These are phyloP conservation scores for Aspergillus sp. DNA, from an alignment of 2,329 filamentous ascomycete species.

Conservation along the genomic window DNA sequence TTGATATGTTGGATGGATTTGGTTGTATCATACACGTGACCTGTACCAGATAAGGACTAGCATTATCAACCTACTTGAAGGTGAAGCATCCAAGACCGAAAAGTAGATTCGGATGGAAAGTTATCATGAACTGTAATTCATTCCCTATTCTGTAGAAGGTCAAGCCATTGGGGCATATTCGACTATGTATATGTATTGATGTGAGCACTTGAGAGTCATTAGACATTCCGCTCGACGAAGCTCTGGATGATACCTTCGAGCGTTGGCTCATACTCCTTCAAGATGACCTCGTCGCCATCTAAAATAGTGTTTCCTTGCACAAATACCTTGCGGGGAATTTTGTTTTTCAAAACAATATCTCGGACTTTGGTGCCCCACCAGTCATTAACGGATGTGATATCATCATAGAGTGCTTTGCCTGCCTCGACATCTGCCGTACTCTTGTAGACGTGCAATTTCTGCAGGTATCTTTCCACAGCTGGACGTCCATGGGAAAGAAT, in stretches of 20 bases:
- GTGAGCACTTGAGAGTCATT: slow-evolving; percentile 4
- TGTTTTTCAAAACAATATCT: slow-evolving; percentile 58
- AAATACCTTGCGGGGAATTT: slow-evolving; percentile 70
- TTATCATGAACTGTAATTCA: not conserved
- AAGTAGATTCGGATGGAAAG: not conserved
- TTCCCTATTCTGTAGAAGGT: not conserved
- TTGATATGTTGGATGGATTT: not conserved
- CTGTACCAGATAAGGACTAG: not conserved
- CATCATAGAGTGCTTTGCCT: slow-evolving; percentile 76
- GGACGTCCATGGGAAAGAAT: slow-evolving; percentile 80
- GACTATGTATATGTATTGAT: not conserved
- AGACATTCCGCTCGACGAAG: slow-evolving; percentile 63
- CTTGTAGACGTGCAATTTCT: slow-evolving; percentile 92
- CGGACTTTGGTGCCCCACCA: slow-evolving; percentile 83
- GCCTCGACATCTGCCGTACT: slow-evolving; percentile 78
- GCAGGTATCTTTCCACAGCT: slow-evolving; percentile 81
- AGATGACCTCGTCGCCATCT: slow-evolving; percentile 65
- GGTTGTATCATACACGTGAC: not conserved
- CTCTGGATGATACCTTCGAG: slow-evolving; percentile 80
- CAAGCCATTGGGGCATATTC: not conserved
- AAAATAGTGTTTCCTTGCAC: slow-evolving; percentile 88
- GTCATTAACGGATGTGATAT: slow-evolving; percentile 79
- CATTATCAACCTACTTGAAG: not conserved
- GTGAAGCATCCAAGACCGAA: too few species aligned
- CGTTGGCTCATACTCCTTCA: slow-evolving; percentile 85